Evolutionary conservation across 305 asterid genomes (phyloP).

Genomic region (Striga hermonthica): DNA sequence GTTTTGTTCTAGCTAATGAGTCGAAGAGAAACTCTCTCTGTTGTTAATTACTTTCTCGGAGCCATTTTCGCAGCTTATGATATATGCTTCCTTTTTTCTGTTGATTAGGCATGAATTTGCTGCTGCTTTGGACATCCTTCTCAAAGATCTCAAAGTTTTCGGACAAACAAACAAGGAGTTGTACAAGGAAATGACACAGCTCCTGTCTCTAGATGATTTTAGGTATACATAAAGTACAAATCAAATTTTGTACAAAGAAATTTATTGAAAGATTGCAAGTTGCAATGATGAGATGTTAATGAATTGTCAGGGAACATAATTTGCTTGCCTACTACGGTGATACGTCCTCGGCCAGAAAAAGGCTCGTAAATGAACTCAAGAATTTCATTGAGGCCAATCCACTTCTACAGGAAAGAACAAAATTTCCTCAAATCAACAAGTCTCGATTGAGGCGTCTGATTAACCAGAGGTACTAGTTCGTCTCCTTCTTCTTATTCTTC

Average conservation of each 20-base stretch:
- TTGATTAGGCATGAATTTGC: constrained; percentile 47
- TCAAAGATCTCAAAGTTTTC: constrained; percentile 66
- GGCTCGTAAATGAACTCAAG: constrained; percentile 43
- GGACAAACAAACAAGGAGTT: constrained; percentile 48
- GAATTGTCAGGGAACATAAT: constrained; percentile 47
- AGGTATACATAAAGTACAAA: constrained; percentile 42
- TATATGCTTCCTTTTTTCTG: not conserved
- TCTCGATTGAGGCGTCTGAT: constrained; percentile 70
- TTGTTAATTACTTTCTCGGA: constrained; percentile 7
- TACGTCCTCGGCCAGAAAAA: constrained; percentile 49
- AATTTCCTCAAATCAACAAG: constrained; percentile 50
- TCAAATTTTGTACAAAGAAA: not conserved
- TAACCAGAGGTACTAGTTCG: constrained; percentile 62
- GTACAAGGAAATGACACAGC: constrained; percentile 59
- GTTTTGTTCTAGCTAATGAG: not conserved
- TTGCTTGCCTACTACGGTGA: constrained; percentile 58
- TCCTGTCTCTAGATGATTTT: constrained; percentile 61
- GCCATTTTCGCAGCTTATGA: constrained; percentile 2
- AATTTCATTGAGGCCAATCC: constrained; percentile 58
- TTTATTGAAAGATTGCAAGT: constrained; percentile 17
- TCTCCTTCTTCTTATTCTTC: not conserved
- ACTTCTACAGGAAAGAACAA: constrained; percentile 42
- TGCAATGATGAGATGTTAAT: constrained; percentile 21
- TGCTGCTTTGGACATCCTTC: constrained; percentile 58
- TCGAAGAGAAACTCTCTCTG: too few species aligned